A percentile compares a stretch with the other conserved stretches of the same genome.
Conservation (phyloP, 2,329 filamentous ascomycete species). For the Xylariaceae sp. region DNA sequence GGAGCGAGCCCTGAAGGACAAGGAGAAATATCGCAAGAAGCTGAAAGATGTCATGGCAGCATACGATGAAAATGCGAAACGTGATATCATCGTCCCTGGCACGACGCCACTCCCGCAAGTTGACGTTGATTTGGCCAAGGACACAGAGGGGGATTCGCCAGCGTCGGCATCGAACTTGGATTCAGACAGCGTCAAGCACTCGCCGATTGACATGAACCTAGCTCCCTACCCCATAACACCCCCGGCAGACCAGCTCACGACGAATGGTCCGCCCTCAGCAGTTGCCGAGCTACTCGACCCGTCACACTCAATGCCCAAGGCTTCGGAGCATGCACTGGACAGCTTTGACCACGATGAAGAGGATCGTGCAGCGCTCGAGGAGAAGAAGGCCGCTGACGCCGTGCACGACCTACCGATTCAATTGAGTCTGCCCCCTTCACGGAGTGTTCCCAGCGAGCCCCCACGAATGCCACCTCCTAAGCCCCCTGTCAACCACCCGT, state of each 20-base stretch:
- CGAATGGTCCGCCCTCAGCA: slow-evolving; percentile 34
- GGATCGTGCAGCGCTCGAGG: slow-evolving; percentile 42
- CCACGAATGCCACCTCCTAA: slow-evolving; percentile 50
- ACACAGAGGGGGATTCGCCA: slow-evolving; percentile 32
- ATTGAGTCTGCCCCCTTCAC: slow-evolving; percentile 50
- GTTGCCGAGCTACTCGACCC: slow-evolving; percentile 52
- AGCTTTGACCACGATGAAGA: slow-evolving; percentile 53
- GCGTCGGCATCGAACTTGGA: slow-evolving; percentile 45
- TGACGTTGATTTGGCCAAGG: slow-evolving; percentile 26
- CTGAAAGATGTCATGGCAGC: slow-evolving; percentile 66
- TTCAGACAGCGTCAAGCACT: slow-evolving; percentile 47
- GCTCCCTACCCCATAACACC: slow-evolving; percentile 64
- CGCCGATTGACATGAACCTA: slow-evolving; percentile 55
- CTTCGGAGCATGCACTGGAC: slow-evolving; percentile 55
- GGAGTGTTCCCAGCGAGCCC: slow-evolving; percentile 48
- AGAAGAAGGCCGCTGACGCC: slow-evolving; percentile 41
- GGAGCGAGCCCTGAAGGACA: slow-evolving; percentile 86
- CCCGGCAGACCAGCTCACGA: slow-evolving; percentile 45
- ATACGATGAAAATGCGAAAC: slow-evolving; percentile 20
- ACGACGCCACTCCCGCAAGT: slow-evolving; percentile 18
- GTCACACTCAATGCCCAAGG: slow-evolving; percentile 55
- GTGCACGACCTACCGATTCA: slow-evolving; percentile 47
- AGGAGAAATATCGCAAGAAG: slow-evolving; percentile 89
- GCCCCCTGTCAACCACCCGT: slow-evolving; percentile 32
- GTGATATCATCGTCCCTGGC: slow-evolving; percentile 14